Evolutionary conservation across 1,139 yeast species (phyloP), one percentile per base, ranked within the genome.

Genomic region (Wickerhamomyces sp.): DNA sequence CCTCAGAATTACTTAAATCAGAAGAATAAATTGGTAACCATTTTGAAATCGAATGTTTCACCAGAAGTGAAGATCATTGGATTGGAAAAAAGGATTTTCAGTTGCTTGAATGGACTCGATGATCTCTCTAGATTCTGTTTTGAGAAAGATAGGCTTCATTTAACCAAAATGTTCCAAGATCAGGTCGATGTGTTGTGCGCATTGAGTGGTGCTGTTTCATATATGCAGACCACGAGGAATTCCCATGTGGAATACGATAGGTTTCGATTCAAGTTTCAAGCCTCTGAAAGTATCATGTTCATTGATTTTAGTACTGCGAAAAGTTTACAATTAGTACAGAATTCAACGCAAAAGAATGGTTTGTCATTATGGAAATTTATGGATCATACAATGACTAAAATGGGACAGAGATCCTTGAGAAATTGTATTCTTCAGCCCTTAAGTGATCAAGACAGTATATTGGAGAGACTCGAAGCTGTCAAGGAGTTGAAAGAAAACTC

Each of bases 381-480:
- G 43, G 66, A 73, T 48, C 50, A 54, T 2, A 72, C 77, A 2
- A 51, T 58, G 0, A 73, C 79, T 0, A 69, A 68, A 43, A 74
- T 74, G 78, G 79, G 79, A 1, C 61, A 59, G 18, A 53, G 78
- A 42, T 50, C 67, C 14, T 55, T 75, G 37, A 63, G 67, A 48
- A 67, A 63, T 26, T 69, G 66, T 43, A 63, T 74, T 5, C 51
- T 74, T 15, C 80, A 74, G 45, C 79, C 79, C 0, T 55, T 74
- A 27, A 71, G 75, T 0, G 69, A 69, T 48, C 51, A 49, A 27
- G 51, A 52, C 1, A 63, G 70, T 31, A 63, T 74, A 2, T 44
- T 55, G 14, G 53, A 64, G 41, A 60, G 78, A 35, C 53, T 63
- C 11, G 62, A 63, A 6, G 61, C 74, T 0, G 69, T 72, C 0